Percentiles rank a stretch among this genome's conserved stretches.
Conservation (phyloP, 2,329 filamentous ascomycete species). For the Fusarium sp. region DNA sequence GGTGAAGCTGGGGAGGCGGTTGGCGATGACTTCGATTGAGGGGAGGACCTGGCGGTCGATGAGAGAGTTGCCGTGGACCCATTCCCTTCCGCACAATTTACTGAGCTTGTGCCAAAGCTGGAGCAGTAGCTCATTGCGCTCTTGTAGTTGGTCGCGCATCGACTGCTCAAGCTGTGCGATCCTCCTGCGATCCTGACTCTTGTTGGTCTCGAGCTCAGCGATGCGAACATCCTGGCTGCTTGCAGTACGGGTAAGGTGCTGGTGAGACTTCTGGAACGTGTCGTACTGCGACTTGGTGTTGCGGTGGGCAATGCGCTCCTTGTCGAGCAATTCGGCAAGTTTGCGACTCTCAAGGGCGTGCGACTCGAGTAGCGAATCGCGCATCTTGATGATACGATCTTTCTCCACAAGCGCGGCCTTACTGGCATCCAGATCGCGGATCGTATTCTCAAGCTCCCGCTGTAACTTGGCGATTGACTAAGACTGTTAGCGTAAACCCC, state of each 20-base stretch:
- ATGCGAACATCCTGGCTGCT: constrained; percentile 86
- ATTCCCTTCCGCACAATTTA: constrained; percentile 86
- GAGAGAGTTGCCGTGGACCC: constrained; percentile 88
- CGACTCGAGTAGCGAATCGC: constrained; percentile 87
- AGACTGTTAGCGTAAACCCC: constrained; percentile 22
- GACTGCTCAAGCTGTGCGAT: constrained; percentile 79
- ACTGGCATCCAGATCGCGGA: constrained; percentile 81
- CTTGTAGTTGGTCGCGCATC: constrained; percentile 85
- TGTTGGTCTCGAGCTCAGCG: constrained; percentile 83
- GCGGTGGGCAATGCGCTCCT: constrained; percentile 84
- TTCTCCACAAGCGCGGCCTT: constrained; percentile 87
- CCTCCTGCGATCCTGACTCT: constrained; percentile 80
- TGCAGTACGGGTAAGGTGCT: constrained; percentile 86
- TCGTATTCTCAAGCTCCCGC: constrained; percentile 84
- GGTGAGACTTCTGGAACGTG: constrained; percentile 85
- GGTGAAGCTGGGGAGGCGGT: constrained; percentile 86
- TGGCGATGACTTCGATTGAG: constrained; percentile 84
- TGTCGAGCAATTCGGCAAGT: constrained; percentile 87
- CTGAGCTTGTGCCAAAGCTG: constrained; percentile 91
- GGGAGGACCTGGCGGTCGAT: constrained; percentile 87
- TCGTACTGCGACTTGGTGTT: constrained; percentile 90
- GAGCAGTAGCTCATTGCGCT: constrained; percentile 88
- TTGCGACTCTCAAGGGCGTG: constrained; percentile 88
- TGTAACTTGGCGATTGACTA: constrained; percentile 88
- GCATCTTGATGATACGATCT: constrained; percentile 87